Base-by-base conservation (phyloP, 2,329 filamentous ascomycete species). In the Colletotrichum lindemuthianum region DNA sequence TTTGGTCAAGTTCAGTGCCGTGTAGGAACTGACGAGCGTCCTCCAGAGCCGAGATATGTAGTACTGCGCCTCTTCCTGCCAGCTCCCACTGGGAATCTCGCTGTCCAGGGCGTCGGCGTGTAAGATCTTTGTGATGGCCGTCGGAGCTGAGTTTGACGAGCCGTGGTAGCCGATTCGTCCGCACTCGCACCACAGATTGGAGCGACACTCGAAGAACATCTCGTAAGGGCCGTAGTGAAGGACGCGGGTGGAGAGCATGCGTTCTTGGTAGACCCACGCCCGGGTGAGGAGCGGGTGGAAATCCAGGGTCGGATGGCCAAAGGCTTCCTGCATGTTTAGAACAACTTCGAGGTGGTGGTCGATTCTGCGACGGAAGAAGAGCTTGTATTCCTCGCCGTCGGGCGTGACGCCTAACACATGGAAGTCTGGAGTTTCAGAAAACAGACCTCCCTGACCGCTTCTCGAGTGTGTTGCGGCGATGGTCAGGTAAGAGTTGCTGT, bases 401-500 rank as follows among this genome's bases (percentile, higher is more conserved):
- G 44, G 44, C 3, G 44, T 16, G n/a, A 15, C 15, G 44, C 44
- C n/a, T 10, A 6, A 48, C 15, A n/a, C 44, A 7, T 40, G 6
- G 4, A 48, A 48, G n/a, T 33, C 44, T 9, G n/a, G n/a, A 10
- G 44, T 33, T 3, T 10, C n/a, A 10, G 9, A 9, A n/a, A 52
- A 52, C 8, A 52, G 13, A 3, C 33, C 2, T 15, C 32, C 49
- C 8, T 15, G 7, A 6, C 34, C 13, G n/a, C 15, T 15, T 7
- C 10, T 32, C 6, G 34, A 52, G 3, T 24, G 33, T 10, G 49
- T 52, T 15, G 49, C 33, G 8, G 49, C 49, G 3, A 52, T 52
- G 33, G 33, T 39, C 10, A 39, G 33, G 15, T 39, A 10, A 12
- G 63, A 36, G 11, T 55, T 44, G 37, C 52, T 44, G 43, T 49